A percentile compares a stretch with the other conserved stretches of the same genome.
These are phyloP conservation scores for Paraglomus brasilianum DNA, from an alignment of 192 early-diverging fungal species.

Conservation along the genomic window DNA sequence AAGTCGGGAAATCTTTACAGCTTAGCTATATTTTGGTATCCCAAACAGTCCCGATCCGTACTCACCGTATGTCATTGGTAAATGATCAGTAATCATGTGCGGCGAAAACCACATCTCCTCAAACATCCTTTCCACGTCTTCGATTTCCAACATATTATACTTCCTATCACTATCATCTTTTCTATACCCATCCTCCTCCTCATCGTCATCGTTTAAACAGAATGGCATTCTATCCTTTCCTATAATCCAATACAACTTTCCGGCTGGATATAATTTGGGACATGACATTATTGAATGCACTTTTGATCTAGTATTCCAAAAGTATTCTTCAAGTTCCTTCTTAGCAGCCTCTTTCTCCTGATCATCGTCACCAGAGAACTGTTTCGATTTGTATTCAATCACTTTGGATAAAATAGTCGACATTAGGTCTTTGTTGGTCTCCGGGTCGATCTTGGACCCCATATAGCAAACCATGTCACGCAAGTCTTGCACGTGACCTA, in stretches of 20 bases:
- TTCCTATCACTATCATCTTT: constrained; percentile 1
- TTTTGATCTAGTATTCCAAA: constrained; percentile 13
- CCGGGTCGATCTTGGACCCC: constrained; percentile 1
- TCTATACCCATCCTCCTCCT: background rate
- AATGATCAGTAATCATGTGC: constrained; percentile 25
- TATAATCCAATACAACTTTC: constrained; percentile 48
- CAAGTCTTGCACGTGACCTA: constrained; percentile 39
- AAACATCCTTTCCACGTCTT: constrained; percentile 27
- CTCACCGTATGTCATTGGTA: constrained; percentile 28
- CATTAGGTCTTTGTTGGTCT: constrained; percentile 21
- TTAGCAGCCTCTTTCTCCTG: background rate
- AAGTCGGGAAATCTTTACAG: too few species aligned
- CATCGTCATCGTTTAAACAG: constrained; percentile 8
- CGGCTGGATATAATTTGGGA: constrained; percentile 42
- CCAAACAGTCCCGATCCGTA: background rate
- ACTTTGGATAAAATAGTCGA: constrained; percentile 31
- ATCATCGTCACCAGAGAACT: background rate
- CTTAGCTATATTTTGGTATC: too few species aligned
- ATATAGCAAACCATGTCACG: constrained; percentile 26
- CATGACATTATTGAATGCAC: background rate
- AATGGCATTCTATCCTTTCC: constrained; percentile 16
- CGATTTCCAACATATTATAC: constrained; percentile 21
- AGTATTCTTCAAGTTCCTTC: constrained; percentile 20
- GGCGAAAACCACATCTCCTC: constrained; percentile 25
- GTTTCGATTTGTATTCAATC: constrained; percentile 27